phyloP scores from a whole-genome alignment of 2,329 filamentous ascomycete species.

The Emergomyces africanus region DNA sequence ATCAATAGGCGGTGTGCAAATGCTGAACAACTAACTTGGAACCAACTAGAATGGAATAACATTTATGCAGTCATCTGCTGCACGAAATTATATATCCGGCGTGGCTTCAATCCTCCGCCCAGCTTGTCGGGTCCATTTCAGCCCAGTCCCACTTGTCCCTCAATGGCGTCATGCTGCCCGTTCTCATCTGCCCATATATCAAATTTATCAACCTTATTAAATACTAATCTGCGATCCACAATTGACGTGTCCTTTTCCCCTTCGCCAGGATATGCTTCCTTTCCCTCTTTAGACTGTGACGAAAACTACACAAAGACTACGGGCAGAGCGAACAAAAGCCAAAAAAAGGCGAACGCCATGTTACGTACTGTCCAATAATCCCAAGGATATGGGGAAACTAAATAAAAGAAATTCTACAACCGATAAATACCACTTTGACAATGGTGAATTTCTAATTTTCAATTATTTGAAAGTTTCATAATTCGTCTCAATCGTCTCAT shows the following conservation, averaged over 20 bases:
- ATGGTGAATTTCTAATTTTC: no score
- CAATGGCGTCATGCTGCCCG: not conserved
- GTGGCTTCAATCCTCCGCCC: not conserved
- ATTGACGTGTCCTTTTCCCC: not conserved
- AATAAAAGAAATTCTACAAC: not conserved
- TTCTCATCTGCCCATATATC: not conserved
- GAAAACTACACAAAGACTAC: not conserved
- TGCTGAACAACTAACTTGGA: not conserved
- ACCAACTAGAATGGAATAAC: not conserved
- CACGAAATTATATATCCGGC: not conserved
- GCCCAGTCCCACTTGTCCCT: not conserved
- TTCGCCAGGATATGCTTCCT: not conserved
- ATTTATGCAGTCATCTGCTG: not conserved
- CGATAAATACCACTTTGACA: not conserved
- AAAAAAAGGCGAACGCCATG: not conserved
- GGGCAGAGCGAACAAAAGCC: not conserved
- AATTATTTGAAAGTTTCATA: no score
- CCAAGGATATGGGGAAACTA: not conserved
- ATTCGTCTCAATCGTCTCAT: not conserved
- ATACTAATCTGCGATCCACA: not conserved
- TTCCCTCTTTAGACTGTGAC: not conserved
- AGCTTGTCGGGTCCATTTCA: conserved; percentile 4
- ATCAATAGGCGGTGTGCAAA: not conserved
- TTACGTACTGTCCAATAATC: not conserved
- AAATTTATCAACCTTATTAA: not conserved